A percentile compares a stretch with the other conserved stretches of the same genome.
These are phyloP conservation scores for Aspergillus sp. DNA, from an alignment of 2,329 filamentous ascomycete species.

Conservation along the genomic window DNA sequence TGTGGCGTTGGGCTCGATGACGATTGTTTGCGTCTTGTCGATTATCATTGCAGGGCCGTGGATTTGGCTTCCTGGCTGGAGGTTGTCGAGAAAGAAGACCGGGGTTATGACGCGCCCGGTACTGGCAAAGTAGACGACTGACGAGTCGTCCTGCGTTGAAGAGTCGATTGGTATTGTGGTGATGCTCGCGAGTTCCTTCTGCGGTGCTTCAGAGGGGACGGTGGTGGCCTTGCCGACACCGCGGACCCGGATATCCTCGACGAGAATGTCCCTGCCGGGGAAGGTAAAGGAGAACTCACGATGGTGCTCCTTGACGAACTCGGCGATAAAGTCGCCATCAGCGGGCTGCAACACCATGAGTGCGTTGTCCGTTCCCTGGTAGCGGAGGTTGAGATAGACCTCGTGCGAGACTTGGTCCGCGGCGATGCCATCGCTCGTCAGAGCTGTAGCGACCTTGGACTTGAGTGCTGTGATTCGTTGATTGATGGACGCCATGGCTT, in stretches of 20 bases:
- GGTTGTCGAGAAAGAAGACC: slow-evolving; percentile 40
- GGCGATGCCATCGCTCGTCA: slow-evolving; percentile 51
- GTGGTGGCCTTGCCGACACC: slow-evolving; percentile 70
- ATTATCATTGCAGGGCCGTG: slow-evolving; percentile 81
- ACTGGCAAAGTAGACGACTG: slow-evolving; percentile 42
- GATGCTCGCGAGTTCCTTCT: slow-evolving; percentile 62
- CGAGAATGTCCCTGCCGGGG: slow-evolving; percentile 79
- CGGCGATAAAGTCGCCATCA: slow-evolving; percentile 78
- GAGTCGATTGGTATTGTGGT: slow-evolving; percentile 45
- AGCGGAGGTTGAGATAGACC: slow-evolving; percentile 54
- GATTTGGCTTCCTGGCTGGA: slow-evolving; percentile 40
- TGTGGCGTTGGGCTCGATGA: slow-evolving; percentile 77
- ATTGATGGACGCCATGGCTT: slow-evolving; percentile 60
- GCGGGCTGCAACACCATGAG: slow-evolving; percentile 62
- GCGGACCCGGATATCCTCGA: slow-evolving; percentile 86
- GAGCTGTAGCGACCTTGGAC: slow-evolving; percentile 55
- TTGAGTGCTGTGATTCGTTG: slow-evolving; percentile 79
- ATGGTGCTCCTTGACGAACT: slow-evolving; percentile 83
- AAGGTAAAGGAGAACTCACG: slow-evolving; percentile 92
- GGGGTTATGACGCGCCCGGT: slow-evolving; percentile 38
- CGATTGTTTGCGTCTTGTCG: slow-evolving; percentile 76
- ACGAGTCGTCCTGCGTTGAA: slow-evolving; percentile 37
- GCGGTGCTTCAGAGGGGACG: slow-evolving; percentile 58
- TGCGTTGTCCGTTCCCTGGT: slow-evolving; percentile 56
- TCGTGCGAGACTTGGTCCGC: slow-evolving; percentile 46